Evolutionary conservation across 2,329 filamentous ascomycete species (phyloP).

Genomic region (Bipolaris oryzae): DNA sequence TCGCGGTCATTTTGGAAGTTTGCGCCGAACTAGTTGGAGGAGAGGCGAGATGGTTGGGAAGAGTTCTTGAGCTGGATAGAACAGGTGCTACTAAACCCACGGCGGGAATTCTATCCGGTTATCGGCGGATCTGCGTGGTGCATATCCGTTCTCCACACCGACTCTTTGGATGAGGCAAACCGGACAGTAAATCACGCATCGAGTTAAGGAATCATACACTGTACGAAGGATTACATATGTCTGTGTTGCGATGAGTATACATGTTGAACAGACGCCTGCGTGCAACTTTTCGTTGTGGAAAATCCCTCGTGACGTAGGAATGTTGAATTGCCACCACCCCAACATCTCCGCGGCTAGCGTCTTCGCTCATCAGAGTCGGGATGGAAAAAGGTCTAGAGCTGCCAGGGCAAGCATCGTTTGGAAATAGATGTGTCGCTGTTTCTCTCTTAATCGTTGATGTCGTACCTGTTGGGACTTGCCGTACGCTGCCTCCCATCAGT

Average conservation of each 20-base stretch:
- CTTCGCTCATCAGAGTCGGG: neutral
- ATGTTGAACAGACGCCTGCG: neutral
- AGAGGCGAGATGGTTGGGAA: constrained; percentile 6
- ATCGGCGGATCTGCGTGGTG: constrained; percentile 11
- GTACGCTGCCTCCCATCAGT: no score
- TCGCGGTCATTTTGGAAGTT: constrained; percentile 12
- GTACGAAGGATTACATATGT: no score
- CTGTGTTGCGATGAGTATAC: neutral
- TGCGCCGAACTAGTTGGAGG: neutral
- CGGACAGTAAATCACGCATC: no score
- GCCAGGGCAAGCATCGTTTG: no score
- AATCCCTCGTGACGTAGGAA: neutral
- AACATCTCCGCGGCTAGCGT: neutral
- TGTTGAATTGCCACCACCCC: neutral
- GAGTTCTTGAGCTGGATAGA: constrained; percentile 8
- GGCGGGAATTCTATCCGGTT: constrained; percentile 9
- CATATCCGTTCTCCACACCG: constrained; percentile 3
- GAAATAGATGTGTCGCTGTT: no score
- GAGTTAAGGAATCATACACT: neutral
- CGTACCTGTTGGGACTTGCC: no score
- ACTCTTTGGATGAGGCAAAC: neutral
- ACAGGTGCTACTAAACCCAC: constrained; percentile 1
- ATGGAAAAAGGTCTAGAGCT: no score
- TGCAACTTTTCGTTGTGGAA: neutral
- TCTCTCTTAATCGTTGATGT: no score